These are phyloP conservation scores for Medicago ruthenica DNA, from an alignment of 306 rosid species.

Conservation along the genomic window DNA sequence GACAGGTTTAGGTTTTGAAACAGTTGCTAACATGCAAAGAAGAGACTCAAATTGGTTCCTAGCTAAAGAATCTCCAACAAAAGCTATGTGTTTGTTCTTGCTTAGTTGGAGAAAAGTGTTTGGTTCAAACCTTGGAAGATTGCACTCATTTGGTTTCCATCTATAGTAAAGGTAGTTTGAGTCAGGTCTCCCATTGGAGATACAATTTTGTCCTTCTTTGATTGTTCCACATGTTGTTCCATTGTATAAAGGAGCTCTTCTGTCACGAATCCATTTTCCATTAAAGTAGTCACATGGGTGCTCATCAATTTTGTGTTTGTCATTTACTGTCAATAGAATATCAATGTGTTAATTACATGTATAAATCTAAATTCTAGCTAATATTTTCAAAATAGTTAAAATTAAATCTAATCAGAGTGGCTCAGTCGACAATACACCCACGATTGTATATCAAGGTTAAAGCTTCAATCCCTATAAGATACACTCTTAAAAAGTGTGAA, in stretches of 20 bases:
- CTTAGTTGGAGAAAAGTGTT: constrained; percentile 56
- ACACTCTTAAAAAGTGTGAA: no score
- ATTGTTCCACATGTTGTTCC: constrained; percentile 64
- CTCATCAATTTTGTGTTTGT: constrained; percentile 36
- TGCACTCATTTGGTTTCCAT: constrained; percentile 73
- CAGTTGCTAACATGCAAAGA: constrained; percentile 68
- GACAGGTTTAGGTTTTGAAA: constrained; percentile 57
- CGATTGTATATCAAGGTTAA: no score
- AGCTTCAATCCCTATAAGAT: no score
- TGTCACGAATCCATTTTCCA: constrained; percentile 70
- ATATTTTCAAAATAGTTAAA: neutral
- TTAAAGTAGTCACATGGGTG: constrained; percentile 60
- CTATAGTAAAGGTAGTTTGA: constrained; percentile 64
- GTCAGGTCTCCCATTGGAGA: constrained; percentile 66
- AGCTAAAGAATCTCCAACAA: constrained; percentile 84
- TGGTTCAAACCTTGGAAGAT: constrained; percentile 75
- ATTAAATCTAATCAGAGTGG: neutral
- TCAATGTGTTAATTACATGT: neutral
- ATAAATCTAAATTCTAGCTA: neutral
- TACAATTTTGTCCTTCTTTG: constrained; percentile 72
- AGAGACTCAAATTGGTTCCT: constrained; percentile 85
- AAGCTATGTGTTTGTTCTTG: constrained; percentile 63
- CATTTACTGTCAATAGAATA: constrained; percentile 45
- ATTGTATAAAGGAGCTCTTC: constrained; percentile 65
- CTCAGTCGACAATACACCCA: neutral